These are phyloP conservation scores for Exophiala xenobiotica DNA, from an alignment of 2,329 filamentous ascomycete genomes.

Conservation along the genomic window DNA sequence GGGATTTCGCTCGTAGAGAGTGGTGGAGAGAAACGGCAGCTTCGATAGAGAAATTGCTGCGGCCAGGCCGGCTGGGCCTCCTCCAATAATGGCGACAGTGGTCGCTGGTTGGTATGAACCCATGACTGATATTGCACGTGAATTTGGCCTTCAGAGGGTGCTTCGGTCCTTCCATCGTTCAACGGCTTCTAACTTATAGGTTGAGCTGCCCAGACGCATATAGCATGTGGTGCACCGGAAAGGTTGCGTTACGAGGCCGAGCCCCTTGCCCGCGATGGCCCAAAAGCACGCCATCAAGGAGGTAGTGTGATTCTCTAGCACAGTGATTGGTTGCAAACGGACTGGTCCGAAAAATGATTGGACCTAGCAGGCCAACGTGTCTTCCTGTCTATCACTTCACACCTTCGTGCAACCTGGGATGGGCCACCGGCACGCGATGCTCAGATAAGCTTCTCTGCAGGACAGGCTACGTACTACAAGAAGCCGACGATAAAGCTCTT, in stretches of 20 bases:
- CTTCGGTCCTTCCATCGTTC: not conserved
- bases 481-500: not conserved
- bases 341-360: not conserved
- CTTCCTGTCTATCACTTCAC: not conserved
- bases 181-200: not conserved
- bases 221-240: not conserved
- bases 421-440: not conserved
- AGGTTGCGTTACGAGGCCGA: not conserved
- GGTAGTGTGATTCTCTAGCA: too few species aligned
- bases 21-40: constrained; percentile 43
- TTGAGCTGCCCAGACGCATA: not conserved
- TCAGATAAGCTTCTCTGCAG: not conserved
- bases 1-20: constrained; percentile 47
- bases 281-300: not conserved
- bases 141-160: not conserved
- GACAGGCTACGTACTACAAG: not conserved
- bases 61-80: constrained; percentile 41
- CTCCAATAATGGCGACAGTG: constrained; percentile 41
- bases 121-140: constrained; percentile 2
- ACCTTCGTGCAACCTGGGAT: not conserved
- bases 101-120: constrained; percentile 6
- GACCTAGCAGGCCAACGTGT: not conserved
- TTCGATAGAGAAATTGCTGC: constrained; percentile 47
- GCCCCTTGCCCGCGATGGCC: not conserved
- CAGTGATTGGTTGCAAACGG: not conserved